These are phyloP conservation scores for Hemileia vastatrix DNA, from an alignment of 1,284 basidiomycete genomes.

Conservation along the genomic window DNA sequence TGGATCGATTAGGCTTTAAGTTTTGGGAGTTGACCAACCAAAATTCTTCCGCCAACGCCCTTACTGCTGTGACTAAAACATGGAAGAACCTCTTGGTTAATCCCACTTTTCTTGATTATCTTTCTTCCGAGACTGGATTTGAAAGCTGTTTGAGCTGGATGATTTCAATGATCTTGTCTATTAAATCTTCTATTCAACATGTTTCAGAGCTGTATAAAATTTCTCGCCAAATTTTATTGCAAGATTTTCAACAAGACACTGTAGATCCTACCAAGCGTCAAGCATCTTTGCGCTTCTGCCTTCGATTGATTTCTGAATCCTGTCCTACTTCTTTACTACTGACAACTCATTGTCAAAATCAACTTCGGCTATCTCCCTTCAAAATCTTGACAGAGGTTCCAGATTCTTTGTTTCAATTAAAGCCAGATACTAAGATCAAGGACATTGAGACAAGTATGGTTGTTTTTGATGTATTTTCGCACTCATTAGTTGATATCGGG, in stretches of 20 bases:
- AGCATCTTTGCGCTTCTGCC: not conserved
- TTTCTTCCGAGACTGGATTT: not conserved
- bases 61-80: constrained; percentile 4
- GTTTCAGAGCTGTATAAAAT: constrained; percentile 1
- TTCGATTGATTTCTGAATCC: not conserved
- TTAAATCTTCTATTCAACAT: no score
- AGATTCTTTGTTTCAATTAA: no score
- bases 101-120: not conserved
- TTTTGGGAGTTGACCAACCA: constrained; percentile 11
- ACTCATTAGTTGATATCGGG: constrained; percentile 10
- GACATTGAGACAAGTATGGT: no score
- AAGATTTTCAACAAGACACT: constrained; percentile 9
- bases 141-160: constrained; percentile 10
- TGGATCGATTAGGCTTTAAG: constrained; percentile 3
- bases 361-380: not conserved
- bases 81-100: constrained; percentile 4
- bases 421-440: not conserved
- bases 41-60: not conserved
- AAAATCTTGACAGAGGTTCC: no score
- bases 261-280: not conserved
- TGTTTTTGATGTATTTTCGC: no score
- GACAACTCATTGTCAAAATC: not conserved
- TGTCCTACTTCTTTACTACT: not conserved
- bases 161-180: constrained; percentile 15
- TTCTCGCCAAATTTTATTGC: constrained; percentile 4